Base-by-base conservation (phyloP, 768 basidiomycete species). In the Scleroderma bovista region DNA sequence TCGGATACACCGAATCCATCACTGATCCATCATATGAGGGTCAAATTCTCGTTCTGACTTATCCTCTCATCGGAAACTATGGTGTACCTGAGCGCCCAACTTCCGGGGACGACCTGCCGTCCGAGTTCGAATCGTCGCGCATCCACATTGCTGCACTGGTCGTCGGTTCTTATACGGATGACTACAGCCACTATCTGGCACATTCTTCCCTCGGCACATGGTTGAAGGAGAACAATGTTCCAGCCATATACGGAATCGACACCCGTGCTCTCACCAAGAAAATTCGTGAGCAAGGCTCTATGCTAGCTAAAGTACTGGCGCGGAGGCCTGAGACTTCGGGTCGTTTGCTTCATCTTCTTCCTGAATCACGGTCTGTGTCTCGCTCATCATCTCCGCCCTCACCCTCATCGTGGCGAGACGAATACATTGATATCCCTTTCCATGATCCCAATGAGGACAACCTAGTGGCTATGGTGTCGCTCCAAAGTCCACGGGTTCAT, bases 11-110 rank as follows among this genome's bases (percentile, higher is more conserved):
- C 33, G 96, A 98, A 63, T 97, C 95, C 17, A 74, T 98, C 58
- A 99, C 96, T 40, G 96, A 98, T 68, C 96, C 96, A 17, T 98
- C 95, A 2, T 99, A 99, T 70, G 86, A 95, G 67, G 93, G 93
- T 32, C 96, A 98, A 70, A 98, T 99, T 64, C 86, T 99, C 51
- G 83, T 99, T 56, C 78, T 98, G 58, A 98, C 96, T 2, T 98
- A 98, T 72, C 96, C 96, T 13, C 77, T 99, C 59, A 75, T 98
- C 56, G 96, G 96, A 33, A 98, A 97, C 67, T 99, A 99, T 65
- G 96, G 96, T 62, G 93, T 98, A 20, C 96, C 96, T 46, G 76
- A 77, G 53, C 83, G 92, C 48, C 64, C 61, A 54, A 51, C 55
- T 33, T 54, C 74, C 31, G 60, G 79, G 36, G 78, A 84, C 53